Conservation (phyloP, 2,329 filamentous ascomycete species). For the Calonectria multiphialidica region DNA sequence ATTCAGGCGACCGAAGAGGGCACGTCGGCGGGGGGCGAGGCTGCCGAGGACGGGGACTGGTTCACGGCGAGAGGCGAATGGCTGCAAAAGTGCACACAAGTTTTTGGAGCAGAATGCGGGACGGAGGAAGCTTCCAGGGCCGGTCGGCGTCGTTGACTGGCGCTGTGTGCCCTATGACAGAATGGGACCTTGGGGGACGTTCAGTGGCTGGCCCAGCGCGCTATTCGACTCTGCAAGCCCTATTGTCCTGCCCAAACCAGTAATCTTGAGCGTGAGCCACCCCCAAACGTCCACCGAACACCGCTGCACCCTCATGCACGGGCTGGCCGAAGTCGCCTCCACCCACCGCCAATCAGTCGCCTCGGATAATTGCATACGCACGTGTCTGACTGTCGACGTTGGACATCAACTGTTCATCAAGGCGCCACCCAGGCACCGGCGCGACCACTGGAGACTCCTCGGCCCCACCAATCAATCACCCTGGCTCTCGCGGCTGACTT, state of each 20-base stretch:
- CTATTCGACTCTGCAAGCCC: constrained; percentile 15
- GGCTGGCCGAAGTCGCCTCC: not conserved
- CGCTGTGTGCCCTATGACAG: constrained; percentile 15
- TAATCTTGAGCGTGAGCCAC: constrained; percentile 38
- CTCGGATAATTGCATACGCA: constrained; percentile 43
- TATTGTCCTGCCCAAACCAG: constrained; percentile 32
- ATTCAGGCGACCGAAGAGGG: constrained; percentile 14
- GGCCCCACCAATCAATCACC: constrained; percentile 26
- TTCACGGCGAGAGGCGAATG: constrained; percentile 37
- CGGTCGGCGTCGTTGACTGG: constrained; percentile 39
- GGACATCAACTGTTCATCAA: constrained; percentile 19
- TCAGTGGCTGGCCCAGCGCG: constrained; percentile 13
- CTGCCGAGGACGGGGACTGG: constrained; percentile 27
- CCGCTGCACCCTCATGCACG: not conserved
- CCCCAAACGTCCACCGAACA: not conserved
- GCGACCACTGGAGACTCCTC: not conserved
- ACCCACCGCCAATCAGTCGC: constrained; percentile 12
- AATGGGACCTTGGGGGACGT: not conserved
- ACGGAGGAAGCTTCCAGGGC: constrained; percentile 33
- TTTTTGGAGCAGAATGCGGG: constrained; percentile 33
- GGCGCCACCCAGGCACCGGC: constrained; percentile 18
- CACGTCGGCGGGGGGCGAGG: constrained; percentile 19
- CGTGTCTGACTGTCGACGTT: not conserved
- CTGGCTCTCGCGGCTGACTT: constrained; percentile 6
- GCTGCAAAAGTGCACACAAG: constrained; percentile 32